A percentile compares a stretch with the other conserved stretches of the same genome.
Evolutionary conservation across 352 stramenopile species (phyloP).

Genomic region (Pythium aristosporum): DNA sequence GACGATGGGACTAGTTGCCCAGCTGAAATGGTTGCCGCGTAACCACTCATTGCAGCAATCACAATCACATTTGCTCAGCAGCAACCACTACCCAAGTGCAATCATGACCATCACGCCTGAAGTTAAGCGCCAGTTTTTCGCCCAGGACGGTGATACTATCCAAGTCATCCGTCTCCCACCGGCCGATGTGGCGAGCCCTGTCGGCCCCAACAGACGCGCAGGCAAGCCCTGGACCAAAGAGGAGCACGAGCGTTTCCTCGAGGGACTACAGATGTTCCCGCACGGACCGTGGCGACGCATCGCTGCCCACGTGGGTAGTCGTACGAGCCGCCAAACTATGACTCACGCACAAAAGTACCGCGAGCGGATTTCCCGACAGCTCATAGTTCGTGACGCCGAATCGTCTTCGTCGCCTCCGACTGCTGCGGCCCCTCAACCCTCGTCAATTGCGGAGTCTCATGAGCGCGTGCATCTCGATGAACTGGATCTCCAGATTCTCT

Average conservation of each 20-base stretch:
- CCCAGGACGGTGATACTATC: conserved; percentile 5
- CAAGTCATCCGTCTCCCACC: conserved; percentile 21
- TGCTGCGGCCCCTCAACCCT: neutral
- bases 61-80: neutral
- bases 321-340: conserved; percentile 51
- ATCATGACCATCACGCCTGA: conserved; percentile 9
- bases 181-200: conserved; percentile 1
- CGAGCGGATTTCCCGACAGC: conserved; percentile 41
- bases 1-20: too few relatives aligned
- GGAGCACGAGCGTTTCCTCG: conserved; percentile 50
- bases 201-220: conserved; percentile 9
- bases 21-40: too few relatives aligned
- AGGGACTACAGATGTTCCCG: conserved; percentile 47
- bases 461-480: neutral
- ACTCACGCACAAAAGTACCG: conserved; percentile 59
- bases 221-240: conserved; percentile 39
- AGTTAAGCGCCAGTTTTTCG: conserved; percentile 19
- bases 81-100: neutral
- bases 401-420: neutral
- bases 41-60: neutral
- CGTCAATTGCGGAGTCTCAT: neutral
- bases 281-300: conserved; percentile 48
- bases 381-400: neutral
- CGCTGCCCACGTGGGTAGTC: conserved; percentile 40
- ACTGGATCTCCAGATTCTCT: conserved; percentile 7